phyloP scores from a whole-genome alignment of 257 asterid species.

The Ligustrum vulgare region DNA sequence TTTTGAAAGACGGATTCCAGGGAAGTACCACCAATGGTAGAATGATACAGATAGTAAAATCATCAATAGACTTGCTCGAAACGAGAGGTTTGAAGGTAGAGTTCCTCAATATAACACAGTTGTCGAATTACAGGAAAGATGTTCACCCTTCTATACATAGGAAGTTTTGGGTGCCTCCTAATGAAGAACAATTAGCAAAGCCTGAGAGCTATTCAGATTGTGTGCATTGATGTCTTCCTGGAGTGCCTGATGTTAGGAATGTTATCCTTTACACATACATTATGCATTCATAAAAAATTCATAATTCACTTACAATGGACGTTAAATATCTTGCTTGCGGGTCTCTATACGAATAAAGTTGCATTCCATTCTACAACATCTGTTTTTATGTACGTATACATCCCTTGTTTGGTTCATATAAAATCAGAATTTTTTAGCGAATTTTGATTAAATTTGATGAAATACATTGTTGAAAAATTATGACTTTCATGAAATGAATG shows the following conservation, averaged over 20 bases:
- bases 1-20: conserved; percentile 16
- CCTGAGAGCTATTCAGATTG: conserved; percentile 37
- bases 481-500: no score
- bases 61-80: conserved; percentile 19
- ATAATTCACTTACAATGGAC: no score
- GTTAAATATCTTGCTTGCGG: no score
- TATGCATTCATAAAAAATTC: conserved; percentile 10
- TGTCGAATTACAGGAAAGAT: conserved; percentile 42
- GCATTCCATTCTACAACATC: no score
- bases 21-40: conserved; percentile 24
- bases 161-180: neutral
- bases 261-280: conserved; percentile 33
- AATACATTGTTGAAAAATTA: no score
- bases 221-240: conserved; percentile 47
- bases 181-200: conserved; percentile 13
- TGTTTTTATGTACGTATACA: no score
- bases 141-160: conserved; percentile 39
- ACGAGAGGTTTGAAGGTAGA: conserved; percentile 29
- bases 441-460: no score
- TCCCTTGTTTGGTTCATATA: no score
- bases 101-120: neutral
- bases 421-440: no score
- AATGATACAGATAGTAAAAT: conserved; percentile 33
- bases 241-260: conserved; percentile 48
- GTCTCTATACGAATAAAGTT: no score